Conservation (phyloP, 805 yeast genomes). For the Ogataea glucozyma region DNA sequence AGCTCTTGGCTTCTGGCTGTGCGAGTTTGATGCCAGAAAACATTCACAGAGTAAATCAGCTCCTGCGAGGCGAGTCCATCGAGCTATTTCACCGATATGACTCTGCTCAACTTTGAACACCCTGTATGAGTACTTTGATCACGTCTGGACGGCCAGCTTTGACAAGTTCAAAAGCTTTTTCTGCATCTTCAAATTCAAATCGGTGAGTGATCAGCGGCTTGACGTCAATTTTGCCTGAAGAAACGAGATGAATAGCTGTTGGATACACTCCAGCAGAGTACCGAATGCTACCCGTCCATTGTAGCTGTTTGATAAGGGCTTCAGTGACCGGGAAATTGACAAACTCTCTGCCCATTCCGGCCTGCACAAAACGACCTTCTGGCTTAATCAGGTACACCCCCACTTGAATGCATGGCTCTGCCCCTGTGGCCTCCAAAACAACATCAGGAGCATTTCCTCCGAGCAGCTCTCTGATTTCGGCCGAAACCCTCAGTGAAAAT, state of each 20-base stretch:
- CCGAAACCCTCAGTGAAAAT: constrained; percentile 37
- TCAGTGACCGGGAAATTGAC: constrained; percentile 71
- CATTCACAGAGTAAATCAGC: too few relatives aligned
- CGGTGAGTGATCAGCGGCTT: constrained; percentile 73
- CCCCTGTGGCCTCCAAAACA: constrained; percentile 84
- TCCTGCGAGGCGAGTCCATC: too few relatives aligned
- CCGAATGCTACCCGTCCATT: constrained; percentile 75
- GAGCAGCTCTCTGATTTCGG: constrained; percentile 34
- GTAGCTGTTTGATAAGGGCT: constrained; percentile 65
- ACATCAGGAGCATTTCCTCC: constrained; percentile 44
- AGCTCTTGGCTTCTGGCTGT: too few relatives aligned
- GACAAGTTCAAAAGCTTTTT: constrained; percentile 68
- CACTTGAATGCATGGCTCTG: constrained; percentile 68
- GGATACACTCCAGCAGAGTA: constrained; percentile 77
- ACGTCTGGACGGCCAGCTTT: constrained; percentile 57
- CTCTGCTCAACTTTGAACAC: too few relatives aligned
- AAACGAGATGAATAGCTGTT: constrained; percentile 66
- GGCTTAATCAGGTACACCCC: constrained; percentile 61
- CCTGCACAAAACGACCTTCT: constrained; percentile 79
- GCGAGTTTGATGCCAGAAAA: too few relatives aligned
- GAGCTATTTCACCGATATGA: too few relatives aligned
- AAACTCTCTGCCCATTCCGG: constrained; percentile 76
- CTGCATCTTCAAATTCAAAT: constrained; percentile 71
- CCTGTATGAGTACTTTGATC: constrained; percentile 78
- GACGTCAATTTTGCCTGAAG: constrained; percentile 63